Percentiles rank a stretch among this genome's conserved stretches.
These are phyloP conservation scores for Tricholoma terreum DNA, from an alignment of 768 basidiomycete genomes.

Conservation along the genomic window DNA sequence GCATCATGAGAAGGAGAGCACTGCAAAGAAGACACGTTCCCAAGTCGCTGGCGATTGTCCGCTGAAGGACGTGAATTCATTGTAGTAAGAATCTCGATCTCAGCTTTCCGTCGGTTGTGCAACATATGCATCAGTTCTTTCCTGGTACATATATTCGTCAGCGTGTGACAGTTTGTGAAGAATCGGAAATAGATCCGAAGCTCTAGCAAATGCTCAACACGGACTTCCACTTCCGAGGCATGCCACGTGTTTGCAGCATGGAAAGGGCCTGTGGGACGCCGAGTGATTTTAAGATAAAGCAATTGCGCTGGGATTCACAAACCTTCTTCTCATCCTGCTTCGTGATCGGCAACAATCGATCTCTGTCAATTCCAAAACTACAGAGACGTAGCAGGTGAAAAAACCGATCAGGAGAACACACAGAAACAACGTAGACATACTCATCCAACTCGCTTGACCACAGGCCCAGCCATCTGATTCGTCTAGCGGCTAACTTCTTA, in stretches of 20 bases:
- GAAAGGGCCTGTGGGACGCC: conserved; percentile 47
- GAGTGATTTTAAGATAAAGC: background rate
- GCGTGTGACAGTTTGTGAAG: conserved; percentile 5
- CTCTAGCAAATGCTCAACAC: conserved; percentile 8
- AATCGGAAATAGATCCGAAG: background rate
- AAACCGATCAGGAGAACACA: background rate
- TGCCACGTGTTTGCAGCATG: conserved; percentile 48
- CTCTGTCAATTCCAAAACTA: conserved; percentile 60
- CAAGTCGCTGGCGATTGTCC: background rate
- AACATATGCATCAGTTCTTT: conserved; percentile 81
- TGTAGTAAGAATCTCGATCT: conserved; percentile 71
- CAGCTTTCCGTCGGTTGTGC: conserved; percentile 82
- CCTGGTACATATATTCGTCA: conserved; percentile 37
- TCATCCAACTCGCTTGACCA: conserved; percentile 60
- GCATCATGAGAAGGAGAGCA: background rate
- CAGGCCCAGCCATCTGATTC: conserved; percentile 81
- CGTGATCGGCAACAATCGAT: conserved; percentile 66
- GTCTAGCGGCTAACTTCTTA: conserved; percentile 58
- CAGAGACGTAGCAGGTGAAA: background rate
- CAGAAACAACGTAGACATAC: conserved; percentile 35
- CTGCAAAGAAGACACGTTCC: background rate
- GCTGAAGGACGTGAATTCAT: conserved; percentile 5
- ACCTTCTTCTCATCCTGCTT: conserved; percentile 77
- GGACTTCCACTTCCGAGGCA: conserved; percentile 71
- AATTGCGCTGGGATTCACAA: background rate